Conservation (phyloP, 1,284 basidiomycete species). For the Ustilago esculenta region DNA sequence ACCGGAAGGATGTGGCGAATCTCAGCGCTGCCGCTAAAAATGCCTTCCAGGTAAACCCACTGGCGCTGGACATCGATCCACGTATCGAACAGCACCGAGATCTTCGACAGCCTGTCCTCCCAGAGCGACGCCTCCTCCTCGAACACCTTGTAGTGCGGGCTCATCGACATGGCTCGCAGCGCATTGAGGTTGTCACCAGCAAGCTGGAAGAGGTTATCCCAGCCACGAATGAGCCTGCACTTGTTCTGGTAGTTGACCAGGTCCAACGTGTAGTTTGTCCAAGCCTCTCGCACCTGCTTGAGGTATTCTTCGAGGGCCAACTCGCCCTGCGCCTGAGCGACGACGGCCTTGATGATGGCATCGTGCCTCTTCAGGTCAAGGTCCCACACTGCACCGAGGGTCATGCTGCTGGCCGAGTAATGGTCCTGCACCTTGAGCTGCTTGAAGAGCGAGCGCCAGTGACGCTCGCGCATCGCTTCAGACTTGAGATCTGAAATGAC, state of each 20-base stretch:
- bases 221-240: slow-evolving; percentile 86
- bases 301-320: slow-evolving; percentile 70
- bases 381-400: slow-evolving; percentile 95
- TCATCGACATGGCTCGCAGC: slow-evolving; percentile 81
- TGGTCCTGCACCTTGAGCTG: slow-evolving; percentile 72
- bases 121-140: slow-evolving; percentile 69
- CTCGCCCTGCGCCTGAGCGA: slow-evolving; percentile 97
- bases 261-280: slow-evolving; percentile 95
- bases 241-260: slow-evolving; percentile 99
- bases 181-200: slow-evolving; percentile 82
- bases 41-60: slow-evolving; percentile 99
- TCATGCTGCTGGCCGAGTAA: slow-evolving; percentile 76
- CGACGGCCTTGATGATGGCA: slow-evolving; percentile 87
- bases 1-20: slow-evolving; percentile 86
- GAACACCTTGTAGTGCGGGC: slow-evolving; percentile 65
- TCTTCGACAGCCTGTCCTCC: slow-evolving; percentile 66
- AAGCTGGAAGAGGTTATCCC: slow-evolving; percentile 81
- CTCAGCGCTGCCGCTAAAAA: slow-evolving; percentile 97
- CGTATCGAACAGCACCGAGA: slow-evolving; percentile 87
- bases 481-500: slow-evolving; percentile 93
- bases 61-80: slow-evolving; percentile 99
- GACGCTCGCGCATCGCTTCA: slow-evolving; percentile 94
- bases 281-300: slow-evolving; percentile 84
- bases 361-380: slow-evolving; percentile 95
- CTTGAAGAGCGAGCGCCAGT: slow-evolving; percentile 98